Evolutionary conservation across 768 basidiomycete species (phyloP).

Genomic region (Infundibulicybe gibba): DNA sequence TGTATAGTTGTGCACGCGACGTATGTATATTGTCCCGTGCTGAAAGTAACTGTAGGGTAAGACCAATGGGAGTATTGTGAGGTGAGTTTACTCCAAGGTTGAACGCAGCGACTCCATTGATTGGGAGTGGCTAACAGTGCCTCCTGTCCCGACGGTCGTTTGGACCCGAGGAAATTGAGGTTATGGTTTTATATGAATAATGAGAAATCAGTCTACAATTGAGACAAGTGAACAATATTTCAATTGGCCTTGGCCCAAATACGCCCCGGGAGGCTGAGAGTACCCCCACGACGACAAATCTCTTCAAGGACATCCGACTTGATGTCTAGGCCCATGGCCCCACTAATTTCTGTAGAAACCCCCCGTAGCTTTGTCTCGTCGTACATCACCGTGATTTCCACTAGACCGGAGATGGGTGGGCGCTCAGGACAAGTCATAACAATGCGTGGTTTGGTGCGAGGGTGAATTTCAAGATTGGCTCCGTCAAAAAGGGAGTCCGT

Average conservation of each 20-base stretch:
- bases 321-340: conserved; percentile 54
- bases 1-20: too few species aligned
- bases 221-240: too few species aligned
- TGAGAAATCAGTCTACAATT: too few species aligned
- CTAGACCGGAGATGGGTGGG: conserved; percentile 58
- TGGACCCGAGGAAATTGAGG: too few species aligned
- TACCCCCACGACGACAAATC: conserved; percentile 67
- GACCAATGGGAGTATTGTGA: too few species aligned
- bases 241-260: conserved; percentile 49
- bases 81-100: too few species aligned
- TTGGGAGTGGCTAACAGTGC: too few species aligned
- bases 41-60: too few species aligned
- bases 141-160: too few species aligned
- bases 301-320: conserved; percentile 62
- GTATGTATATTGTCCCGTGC: too few species aligned
- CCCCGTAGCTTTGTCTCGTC: conserved; percentile 56
- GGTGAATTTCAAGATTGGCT: conserved; percentile 8
- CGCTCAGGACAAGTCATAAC: conserved; percentile 66
- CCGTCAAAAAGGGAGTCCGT: conserved; percentile 42
- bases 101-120: too few species aligned
- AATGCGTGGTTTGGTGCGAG: conserved; percentile 40
- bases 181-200: too few species aligned
- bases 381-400: conserved; percentile 61
- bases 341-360: conserved; percentile 51
- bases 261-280: conserved; percentile 64